Evolutionary conservation across 192 early-diverging fungal species (phyloP), one percentile per base, ranked within the genome.

Genomic region (Bifiguratus adelaidae): DNA sequence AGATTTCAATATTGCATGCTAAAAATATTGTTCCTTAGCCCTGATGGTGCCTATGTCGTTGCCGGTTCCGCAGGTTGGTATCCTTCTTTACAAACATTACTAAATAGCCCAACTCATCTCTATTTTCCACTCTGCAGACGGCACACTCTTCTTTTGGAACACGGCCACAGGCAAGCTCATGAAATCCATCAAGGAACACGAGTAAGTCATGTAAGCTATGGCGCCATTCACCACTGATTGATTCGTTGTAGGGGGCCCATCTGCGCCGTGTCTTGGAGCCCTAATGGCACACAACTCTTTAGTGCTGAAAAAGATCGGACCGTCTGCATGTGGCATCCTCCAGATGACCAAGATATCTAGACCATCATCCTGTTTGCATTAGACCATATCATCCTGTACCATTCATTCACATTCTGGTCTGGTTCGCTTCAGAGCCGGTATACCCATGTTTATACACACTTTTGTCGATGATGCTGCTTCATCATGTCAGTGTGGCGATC

Each of bases 91-190:
- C 28, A 18, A 5, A 7, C 22, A 22, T 21, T 36, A 3, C 18
- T 30, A 7, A 16, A 32, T 18, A 3, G 15, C 22, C 42, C 28
- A 27, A 24, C 42, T 22, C 28, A 21, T 41, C 30, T 18, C 26
- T 41, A 11, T 9, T 11, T 43, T 16, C 11, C 21, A 16, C 13
- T 12, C 42, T 12, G 30, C 50, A 52, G 88, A 89, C 60, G 94
- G 91, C 12, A 64, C 62, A 7, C 53, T 97, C 12, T 89, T 72
- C 62, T 64, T 92, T 35, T 94, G 91, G 91, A 78, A 88, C 49
- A 67, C 60, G 2, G 48, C 41, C 24, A 82, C 66, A 44, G 78
- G 80, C 20, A 75, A 75, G 43, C 56, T 91, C 11, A 77, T 87
- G 55, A 74, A 66, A 47, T 63, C 71, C 15, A 45, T 78, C 41